These are phyloP conservation scores for Entophlyctis helioformis DNA, from an alignment of 192 early-diverging fungal genomes.

Conservation along the genomic window DNA sequence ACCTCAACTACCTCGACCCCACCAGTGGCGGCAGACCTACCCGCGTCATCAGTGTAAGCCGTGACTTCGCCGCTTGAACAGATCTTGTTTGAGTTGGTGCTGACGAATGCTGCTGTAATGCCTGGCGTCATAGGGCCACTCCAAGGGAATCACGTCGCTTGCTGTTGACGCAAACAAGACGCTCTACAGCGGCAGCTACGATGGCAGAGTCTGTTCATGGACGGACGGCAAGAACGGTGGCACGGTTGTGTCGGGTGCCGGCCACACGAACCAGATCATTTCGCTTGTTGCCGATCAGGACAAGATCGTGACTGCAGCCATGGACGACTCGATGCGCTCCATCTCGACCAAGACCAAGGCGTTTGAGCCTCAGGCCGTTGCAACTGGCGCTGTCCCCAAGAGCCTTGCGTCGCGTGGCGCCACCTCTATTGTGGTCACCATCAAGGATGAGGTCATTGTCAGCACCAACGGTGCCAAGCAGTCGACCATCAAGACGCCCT, in stretches of 20 bases:
- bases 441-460: constrained; percentile 36
- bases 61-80: no score
- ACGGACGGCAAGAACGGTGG: constrained; percentile 26
- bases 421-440: constrained; percentile 39
- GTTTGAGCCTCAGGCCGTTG: constrained; percentile 1
- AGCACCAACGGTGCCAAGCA: constrained; percentile 28
- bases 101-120: no score
- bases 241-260: constrained; percentile 38
- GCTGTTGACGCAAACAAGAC: constrained; percentile 36
- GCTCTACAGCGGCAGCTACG: constrained; percentile 82
- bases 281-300: constrained; percentile 32
- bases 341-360: constrained; percentile 2
- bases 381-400: constrained; percentile 41
- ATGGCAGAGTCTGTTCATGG: constrained; percentile 78
- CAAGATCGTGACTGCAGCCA: constrained; percentile 48
- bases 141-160: constrained; percentile 73
- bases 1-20: constrained; percentile 73
- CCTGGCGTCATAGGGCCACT: constrained; percentile 50
- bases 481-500: constrained; percentile 19
- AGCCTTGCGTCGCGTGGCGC: constrained; percentile 36
- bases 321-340: constrained; percentile 59
- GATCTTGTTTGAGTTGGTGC: no score
- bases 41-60: constrained; percentile 36
- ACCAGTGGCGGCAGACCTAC: constrained; percentile 28
- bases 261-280: constrained; percentile 69